A percentile compares a stretch with the other conserved stretches of the same genome.
Conservation (phyloP, 495 filamentous ascomycete genomes). For the Penicillium bialowiezense region DNA sequence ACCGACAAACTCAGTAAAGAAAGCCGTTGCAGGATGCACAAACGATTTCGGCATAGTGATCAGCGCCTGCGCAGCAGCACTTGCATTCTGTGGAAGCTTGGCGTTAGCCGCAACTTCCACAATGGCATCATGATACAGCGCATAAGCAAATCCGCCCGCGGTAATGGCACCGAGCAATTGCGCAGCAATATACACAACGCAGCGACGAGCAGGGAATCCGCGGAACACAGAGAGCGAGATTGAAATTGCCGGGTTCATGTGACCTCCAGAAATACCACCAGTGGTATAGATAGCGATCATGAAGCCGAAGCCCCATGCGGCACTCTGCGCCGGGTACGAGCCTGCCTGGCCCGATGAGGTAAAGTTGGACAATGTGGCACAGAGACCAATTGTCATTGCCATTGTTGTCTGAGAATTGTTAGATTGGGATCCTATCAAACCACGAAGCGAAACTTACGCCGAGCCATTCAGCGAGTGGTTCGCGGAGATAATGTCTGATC, state of each 20-base stretch:
- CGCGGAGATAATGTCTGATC: conserved; percentile 14
- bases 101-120: conserved; percentile 29
- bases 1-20: conserved; percentile 25
- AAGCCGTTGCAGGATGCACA: conserved; percentile 44
- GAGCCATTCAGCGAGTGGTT: conserved; percentile 26
- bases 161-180: conserved; percentile 48
- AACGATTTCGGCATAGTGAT: conserved; percentile 50
- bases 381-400: conserved; percentile 22
- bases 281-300: conserved; percentile 57
- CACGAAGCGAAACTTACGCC: conserved; percentile 18
- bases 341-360: conserved; percentile 11
- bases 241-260: conserved; percentile 57
- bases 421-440: background rate
- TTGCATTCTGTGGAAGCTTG: conserved; percentile 18
- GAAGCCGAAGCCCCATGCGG: conserved; percentile 35
- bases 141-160: conserved; percentile 43
- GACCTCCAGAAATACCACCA: conserved; percentile 50
- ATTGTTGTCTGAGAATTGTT: conserved; percentile 15
- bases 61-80: conserved; percentile 29
- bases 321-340: conserved; percentile 2
- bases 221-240: conserved; percentile 54
- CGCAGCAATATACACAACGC: conserved; percentile 42
- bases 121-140: conserved; percentile 38
- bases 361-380: conserved; percentile 11
- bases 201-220: conserved; percentile 48